These are phyloP conservation scores for Saturnispora diversa DNA, from an alignment of 805 yeast species.

Conservation along the genomic window DNA sequence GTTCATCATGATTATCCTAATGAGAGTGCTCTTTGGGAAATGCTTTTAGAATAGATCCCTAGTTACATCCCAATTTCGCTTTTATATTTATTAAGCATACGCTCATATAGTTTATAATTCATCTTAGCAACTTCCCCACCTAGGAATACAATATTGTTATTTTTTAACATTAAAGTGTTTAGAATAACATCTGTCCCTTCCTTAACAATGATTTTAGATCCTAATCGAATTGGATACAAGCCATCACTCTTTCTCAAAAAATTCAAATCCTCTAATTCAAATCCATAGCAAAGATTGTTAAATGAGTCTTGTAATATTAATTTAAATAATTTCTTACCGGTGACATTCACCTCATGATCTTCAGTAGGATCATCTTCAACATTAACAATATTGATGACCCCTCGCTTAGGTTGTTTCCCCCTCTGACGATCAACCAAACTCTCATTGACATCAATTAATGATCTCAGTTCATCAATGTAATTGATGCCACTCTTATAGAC, in stretches of 20 bases:
- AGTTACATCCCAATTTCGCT: conserved; percentile 21
- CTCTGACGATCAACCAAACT: conserved; percentile 50
- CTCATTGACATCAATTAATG: conserved; percentile 47
- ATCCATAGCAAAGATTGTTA: conserved; percentile 47
- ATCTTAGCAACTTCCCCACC: conserved; percentile 27
- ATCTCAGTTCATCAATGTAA: conserved; percentile 49
- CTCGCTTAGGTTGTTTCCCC: conserved; percentile 16
- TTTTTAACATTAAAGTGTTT: conserved; percentile 36
- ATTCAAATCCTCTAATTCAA: conserved; percentile 45
- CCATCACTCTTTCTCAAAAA: conserved; percentile 32
- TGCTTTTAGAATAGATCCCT: conserved; percentile 31
- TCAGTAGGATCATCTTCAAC: conserved; percentile 27
- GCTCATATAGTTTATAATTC: conserved; percentile 23
- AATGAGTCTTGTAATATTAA: conserved; percentile 47
- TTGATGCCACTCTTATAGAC: conserved; percentile 41
- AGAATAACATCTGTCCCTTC: conserved; percentile 40
- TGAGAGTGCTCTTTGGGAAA: conserved; percentile 70
- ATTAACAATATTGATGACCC: conserved; percentile 42
- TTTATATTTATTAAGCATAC: conserved; percentile 34
- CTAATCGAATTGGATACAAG: conserved; percentile 39
- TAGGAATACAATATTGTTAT: conserved; percentile 18
- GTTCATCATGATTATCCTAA: conserved; percentile 77
- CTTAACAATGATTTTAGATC: conserved; percentile 48
- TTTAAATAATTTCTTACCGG: conserved; percentile 34
- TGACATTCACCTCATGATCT: conserved; percentile 3